phyloP scores from a whole-genome alignment of 208 protist species.

The Leishmania amazonensis region DNA sequence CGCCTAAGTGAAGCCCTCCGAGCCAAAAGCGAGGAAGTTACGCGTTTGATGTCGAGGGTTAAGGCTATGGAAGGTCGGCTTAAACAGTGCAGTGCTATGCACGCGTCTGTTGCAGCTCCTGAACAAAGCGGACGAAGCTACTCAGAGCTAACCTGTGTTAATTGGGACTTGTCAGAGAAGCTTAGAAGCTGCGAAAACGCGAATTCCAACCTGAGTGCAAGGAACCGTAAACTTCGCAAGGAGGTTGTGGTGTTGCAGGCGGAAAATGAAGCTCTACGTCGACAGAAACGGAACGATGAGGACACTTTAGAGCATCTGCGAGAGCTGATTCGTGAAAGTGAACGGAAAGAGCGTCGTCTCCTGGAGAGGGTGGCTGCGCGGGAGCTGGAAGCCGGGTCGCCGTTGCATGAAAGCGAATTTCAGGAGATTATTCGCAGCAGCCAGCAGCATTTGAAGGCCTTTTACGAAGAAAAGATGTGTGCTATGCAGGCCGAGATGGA shows the following conservation, averaged over 20 bases:
- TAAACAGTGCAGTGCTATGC: not conserved
- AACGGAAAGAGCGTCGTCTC: constrained; percentile 6
- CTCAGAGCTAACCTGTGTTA: not conserved
- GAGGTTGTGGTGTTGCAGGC: constrained; percentile 20
- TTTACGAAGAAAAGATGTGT: constrained; percentile 23
- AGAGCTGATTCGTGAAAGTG: not conserved
- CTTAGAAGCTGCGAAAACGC: not conserved
- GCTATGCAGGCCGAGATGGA: constrained; percentile 30
- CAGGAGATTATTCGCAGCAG: constrained; percentile 19
- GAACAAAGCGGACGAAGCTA: not conserved
- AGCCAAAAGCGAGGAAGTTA: not conserved
- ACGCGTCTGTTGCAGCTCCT: too few relatives aligned
- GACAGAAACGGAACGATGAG: constrained; percentile 15
- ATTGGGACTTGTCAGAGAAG: not conserved
- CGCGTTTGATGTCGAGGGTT: not conserved
- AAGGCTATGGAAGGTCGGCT: not conserved
- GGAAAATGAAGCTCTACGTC: constrained; percentile 21
- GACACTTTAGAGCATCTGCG: constrained; percentile 9
- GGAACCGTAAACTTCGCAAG: constrained; percentile 4
- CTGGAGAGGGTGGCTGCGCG: not conserved
- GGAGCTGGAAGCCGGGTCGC: constrained; percentile 1
- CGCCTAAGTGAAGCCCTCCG: not conserved
- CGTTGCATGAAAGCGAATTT: constrained; percentile 22
- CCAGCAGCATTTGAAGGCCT: constrained; percentile 10
- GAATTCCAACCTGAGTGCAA: not conserved